phyloP scores from a whole-genome alignment of 352 stramenopile species.

The Pythium sukuiense region DNA sequence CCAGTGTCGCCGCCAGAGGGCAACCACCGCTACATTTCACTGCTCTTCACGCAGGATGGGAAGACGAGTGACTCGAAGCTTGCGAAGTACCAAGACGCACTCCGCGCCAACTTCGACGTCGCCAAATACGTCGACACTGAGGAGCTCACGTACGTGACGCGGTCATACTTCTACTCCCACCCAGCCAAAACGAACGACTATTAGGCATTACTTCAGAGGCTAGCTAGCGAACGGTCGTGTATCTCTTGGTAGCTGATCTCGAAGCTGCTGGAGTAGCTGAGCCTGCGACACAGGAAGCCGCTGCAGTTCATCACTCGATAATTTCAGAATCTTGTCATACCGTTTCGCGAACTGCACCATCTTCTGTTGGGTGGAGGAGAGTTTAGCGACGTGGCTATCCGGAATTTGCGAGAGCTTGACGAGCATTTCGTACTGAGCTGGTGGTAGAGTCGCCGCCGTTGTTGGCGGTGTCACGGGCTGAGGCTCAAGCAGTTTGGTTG shows the following conservation, averaged over 20 bases:
- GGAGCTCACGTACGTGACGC: slow-evolving; percentile 34
- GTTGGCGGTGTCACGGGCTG: not conserved
- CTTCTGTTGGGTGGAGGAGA: slow-evolving; percentile 41
- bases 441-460: slow-evolving; percentile 18
- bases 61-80: slow-evolving; percentile 13
- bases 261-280: slow-evolving; percentile 40
- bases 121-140: slow-evolving; percentile 35
- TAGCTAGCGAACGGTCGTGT: too few species aligned
- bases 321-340: slow-evolving; percentile 41
- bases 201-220: not conserved
- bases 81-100: slow-evolving; percentile 11
- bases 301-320: slow-evolving; percentile 35
- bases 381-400: slow-evolving; percentile 34
- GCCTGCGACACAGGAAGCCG: slow-evolving; percentile 40
- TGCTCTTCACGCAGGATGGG: slow-evolving; percentile 45
- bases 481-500: not conserved
- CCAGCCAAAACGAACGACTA: slow-evolving; percentile 4
- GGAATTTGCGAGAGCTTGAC: slow-evolving; percentile 40
- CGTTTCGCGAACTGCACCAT: slow-evolving; percentile 58
- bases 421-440: slow-evolving; percentile 41
- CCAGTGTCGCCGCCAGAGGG: slow-evolving; percentile 52
- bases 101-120: slow-evolving; percentile 55
- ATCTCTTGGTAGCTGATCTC: slow-evolving; percentile 22
- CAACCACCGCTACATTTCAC: slow-evolving; percentile 56
- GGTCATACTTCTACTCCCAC: slow-evolving; percentile 48